phyloP scores from a whole-genome alignment of 768 basidiomycete species.

The Mycena amicta region DNA sequence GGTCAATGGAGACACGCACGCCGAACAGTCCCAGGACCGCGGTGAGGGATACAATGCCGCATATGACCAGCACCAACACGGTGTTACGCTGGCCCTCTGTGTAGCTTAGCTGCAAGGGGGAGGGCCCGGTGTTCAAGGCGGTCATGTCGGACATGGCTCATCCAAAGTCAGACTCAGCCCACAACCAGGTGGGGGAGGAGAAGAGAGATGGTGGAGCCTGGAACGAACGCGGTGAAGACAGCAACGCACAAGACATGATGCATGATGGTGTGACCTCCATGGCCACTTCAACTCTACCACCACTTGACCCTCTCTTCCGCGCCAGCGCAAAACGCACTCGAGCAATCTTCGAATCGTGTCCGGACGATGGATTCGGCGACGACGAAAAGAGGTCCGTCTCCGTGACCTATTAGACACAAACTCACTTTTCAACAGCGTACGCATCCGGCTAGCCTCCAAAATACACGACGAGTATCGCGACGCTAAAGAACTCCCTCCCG shows the following conservation, averaged over 20 bases:
- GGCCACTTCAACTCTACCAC: conserved; percentile 57
- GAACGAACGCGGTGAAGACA: not conserved
- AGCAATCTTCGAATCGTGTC: conserved; percentile 66
- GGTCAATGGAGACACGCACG: conserved; percentile 4
- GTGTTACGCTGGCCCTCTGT: conserved; percentile 4
- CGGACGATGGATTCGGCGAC: conserved; percentile 60
- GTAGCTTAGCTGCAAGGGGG: conserved; percentile 7
- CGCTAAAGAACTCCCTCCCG: conserved; percentile 80
- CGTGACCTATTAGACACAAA: too few relatives aligned
- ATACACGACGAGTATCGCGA: conserved; percentile 89
- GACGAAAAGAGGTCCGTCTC: conserved; percentile 73
- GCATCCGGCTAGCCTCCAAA: conserved; percentile 78
- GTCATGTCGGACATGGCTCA: conserved; percentile 12
- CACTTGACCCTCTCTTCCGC: conserved; percentile 67
- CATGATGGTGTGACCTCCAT: too few relatives aligned
- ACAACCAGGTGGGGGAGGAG: conserved; percentile 8
- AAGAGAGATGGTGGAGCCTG: not conserved
- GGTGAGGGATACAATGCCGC: conserved; percentile 20
- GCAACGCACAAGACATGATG: too few relatives aligned
- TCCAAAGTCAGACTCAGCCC: conserved; percentile 6
- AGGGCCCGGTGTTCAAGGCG: not conserved
- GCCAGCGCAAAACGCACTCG: conserved; percentile 71
- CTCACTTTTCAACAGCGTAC: conserved; percentile 55
- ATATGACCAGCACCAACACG: conserved; percentile 16
- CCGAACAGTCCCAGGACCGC: conserved; percentile 18